Evolutionary conservation across 2,329 filamentous ascomycete genomes (phyloP), one percentile per base, ranked within the genome.

Genomic region (Colletotrichum musae): DNA sequence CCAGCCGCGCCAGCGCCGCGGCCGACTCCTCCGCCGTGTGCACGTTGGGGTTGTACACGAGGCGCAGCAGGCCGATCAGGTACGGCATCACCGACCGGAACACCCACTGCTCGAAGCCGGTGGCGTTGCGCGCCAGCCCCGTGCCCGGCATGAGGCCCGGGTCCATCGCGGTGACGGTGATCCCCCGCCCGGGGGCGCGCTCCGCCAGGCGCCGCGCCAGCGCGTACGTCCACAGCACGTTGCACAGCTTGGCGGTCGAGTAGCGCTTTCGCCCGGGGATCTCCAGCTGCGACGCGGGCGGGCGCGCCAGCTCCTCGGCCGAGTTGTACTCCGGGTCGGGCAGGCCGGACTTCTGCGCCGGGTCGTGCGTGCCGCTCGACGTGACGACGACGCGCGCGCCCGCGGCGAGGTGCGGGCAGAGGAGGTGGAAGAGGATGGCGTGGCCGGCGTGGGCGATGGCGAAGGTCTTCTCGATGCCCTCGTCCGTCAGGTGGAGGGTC

Each of bases 371-470:
- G 21, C 81, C 82, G 71, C 81, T 84, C 2, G 82, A 74, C 0
- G 80, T 82, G 47, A 87, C 65, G 18, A 87, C 76, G 52, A 88
- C 78, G 0, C 84, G 80, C 2, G 81, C 81, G 5, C 80, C 74
- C 0, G 73, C 57, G 3, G 80, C 80, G 6, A 85, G 75, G 51
- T 77, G 58, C 0, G 83, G 80, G 4, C 75, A 75, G 3, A 88
- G 78, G 4, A 87, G 80, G 62, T 83, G 82, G 73, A 85, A 84
- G 0, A 88, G 80, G 2, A 87, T 75, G 15, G 84, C 81, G 71
- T 88, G 84, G 5, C 85, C 85, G 50, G 87, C 78, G 70, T 87
- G 84, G 64, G 81, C 84, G 70, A 86, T 78, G 5, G 77, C 84
- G 71, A 88, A 88, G 6, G 82, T 84, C 39, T 74, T 72, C 72